A percentile compares a stretch with the other conserved stretches of the same genome.
phyloP scores from a whole-genome alignment of 2,329 filamentous ascomycete genomes.

The Penicillium sp. region DNA sequence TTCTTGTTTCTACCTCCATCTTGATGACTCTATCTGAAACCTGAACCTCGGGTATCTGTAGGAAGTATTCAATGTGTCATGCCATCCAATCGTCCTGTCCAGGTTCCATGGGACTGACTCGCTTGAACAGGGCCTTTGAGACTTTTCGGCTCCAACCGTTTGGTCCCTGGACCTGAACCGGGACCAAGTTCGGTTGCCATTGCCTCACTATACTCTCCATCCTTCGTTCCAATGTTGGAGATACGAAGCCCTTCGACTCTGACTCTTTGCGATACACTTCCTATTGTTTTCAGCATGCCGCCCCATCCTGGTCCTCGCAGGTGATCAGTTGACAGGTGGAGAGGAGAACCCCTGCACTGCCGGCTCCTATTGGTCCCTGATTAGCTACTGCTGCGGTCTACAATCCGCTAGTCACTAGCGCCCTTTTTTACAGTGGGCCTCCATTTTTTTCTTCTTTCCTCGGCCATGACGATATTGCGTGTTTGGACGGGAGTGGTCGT shows the following conservation, averaged over 20 bases:
- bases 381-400: slow-evolving; percentile 12
- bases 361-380: slow-evolving; percentile 22
- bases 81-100: not conserved
- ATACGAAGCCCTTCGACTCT: not conserved
- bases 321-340: slow-evolving; percentile 31
- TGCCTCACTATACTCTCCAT: not conserved
- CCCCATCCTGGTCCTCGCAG: slow-evolving; percentile 13
- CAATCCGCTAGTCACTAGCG: slow-evolving; percentile 7
- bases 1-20: slow-evolving; percentile 2
- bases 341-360: slow-evolving; percentile 14
- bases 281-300: not conserved
- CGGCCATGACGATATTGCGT: slow-evolving; percentile 7
- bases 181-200: not conserved
- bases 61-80: not conserved
- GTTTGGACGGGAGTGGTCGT: slow-evolving; percentile 5
- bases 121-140: not conserved
- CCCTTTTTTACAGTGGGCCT: slow-evolving; percentile 8
- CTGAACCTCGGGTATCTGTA: not conserved
- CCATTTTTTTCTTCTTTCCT: slow-evolving; percentile 6
- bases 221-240: not conserved
- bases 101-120: slow-evolving; percentile 4
- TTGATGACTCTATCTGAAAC: not conserved
- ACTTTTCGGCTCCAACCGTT: not conserved
- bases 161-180: slow-evolving; percentile 1
- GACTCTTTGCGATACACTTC: not conserved